Base-by-base conservation (phyloP, 441 rosid species). In the Rhodomyrtus psidioides region DNA sequence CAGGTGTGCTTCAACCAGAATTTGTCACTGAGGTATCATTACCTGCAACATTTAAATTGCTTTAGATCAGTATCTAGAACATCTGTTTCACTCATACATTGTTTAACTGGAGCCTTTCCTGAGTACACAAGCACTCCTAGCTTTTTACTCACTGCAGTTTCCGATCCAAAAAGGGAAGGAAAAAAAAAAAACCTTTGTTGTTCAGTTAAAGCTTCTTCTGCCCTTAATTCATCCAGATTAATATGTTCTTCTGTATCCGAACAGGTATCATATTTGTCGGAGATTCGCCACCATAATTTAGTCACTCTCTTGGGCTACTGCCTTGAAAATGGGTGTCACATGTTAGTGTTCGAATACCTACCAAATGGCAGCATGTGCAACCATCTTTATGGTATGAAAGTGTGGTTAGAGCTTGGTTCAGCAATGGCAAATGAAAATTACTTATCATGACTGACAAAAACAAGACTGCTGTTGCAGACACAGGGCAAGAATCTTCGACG, bases 271-370 rank as follows among this genome's bases (percentile, higher is more conserved):
- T 88, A 88, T 84, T 83, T 93, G 89, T 93, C 95, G 59, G 91
- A 90, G 89, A 92, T 94, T 87, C 90, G 87, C 51, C 96, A 95
- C 84, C 90, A 94, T 7, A 90, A 93, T 88, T 82, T 95, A 81
- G 95, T 94, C 55, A 84, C 89, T 83, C 92, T 95, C 84, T 87
- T 93, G 9, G 96, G 96, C 53, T 92, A 91, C 89, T 94, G 95
- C 87, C 91, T 91, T 34, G 95, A 91, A 86, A 84, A 88, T 82
- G 94, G 91, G 76, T 83, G 74, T 24, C 95, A 94, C 87, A 91
- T 94, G 88, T 82, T 94, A 59, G 90, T 94, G 28, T 92, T 89
- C 79, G 98, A 95, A 55, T 91, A 90, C 88, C 46, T 95, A 87
- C 91, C 94, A 34, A 93, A 92, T 79, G 95, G 93, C 74, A 94